Base-by-base conservation (phyloP, 345 rosid genomes). In the Dipteronia dyeriana region DNA sequence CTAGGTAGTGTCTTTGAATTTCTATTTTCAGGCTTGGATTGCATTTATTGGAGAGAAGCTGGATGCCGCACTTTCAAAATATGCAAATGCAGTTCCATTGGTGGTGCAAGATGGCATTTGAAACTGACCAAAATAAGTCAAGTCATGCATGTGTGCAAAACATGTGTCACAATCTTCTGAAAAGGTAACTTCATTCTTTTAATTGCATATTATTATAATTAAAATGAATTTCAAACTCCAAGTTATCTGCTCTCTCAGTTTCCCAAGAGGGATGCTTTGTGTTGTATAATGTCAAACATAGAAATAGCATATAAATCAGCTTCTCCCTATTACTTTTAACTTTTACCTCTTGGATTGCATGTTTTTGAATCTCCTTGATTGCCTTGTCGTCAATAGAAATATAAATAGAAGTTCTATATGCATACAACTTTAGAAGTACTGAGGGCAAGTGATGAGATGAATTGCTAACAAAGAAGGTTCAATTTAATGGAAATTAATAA, bases 11-110 rank as follows among this genome's bases (percentile, higher is more conserved):
- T 17, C 66, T 70, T 60, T 19, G n/a, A 14, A 47, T 41, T 56
- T 67, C 69, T 38, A 47, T 80, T 75, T 82, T 38, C 89, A 93
- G 98, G 90, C 94, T 0, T 93, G 99, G 99, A 88, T 95, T 79
- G 82, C 96, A 79, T 83, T 86, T 43, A 76, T 92, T 67, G 97
- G 95, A 71, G 95, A 96, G 86, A 93, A 93, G 87, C 86, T 92
- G 76, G 97, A 91, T 75, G 92, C 91, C 1, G 86, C 95, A 19
- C 82, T 92, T 17, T 85, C 88, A 57, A 93, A 90, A 75, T 81
- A 71, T 76, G 73, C 79, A 34, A 69, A 66, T 70, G 68, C 51
- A 70, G 78, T 57, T 69, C 23, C 84, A 73, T 61, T 49, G 64
- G 78, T 81, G 63, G 78, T 64, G 70, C 84, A 84, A 71, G 84